Evolutionary conservation across 1,284 basidiomycete genomes (phyloP).

Genomic region (Leccinum solheimii): DNA sequence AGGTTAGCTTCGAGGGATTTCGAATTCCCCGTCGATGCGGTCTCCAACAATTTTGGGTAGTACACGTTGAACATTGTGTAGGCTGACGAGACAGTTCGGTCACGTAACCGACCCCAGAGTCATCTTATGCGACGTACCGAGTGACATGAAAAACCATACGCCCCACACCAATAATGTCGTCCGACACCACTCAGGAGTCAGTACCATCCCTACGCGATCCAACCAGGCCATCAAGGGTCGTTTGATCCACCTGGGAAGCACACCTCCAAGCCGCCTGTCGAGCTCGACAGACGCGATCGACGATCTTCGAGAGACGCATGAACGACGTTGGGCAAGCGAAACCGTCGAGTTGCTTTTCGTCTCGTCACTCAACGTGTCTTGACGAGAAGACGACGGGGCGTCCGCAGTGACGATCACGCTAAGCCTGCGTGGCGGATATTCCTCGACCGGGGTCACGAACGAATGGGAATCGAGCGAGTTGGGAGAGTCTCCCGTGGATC

Average conservation of each 20-base stretch:
- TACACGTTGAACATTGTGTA: slow-evolving; percentile 98
- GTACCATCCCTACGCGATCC: slow-evolving; percentile 72
- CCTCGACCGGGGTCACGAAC: slow-evolving; percentile 37
- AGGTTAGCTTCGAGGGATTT: slow-evolving; percentile 66
- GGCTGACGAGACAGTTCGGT: slow-evolving; percentile 42
- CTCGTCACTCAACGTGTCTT: slow-evolving; percentile 14
- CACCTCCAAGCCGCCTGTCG: slow-evolving; percentile 40
- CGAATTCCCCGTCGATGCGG: slow-evolving; percentile 34
- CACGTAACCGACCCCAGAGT: not conserved
- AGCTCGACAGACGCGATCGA: slow-evolving; percentile 37
- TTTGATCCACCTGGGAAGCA: slow-evolving; percentile 48
- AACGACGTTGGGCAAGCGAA: slow-evolving; percentile 11
- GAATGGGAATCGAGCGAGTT: slow-evolving; percentile 39
- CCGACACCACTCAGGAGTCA: slow-evolving; percentile 78
- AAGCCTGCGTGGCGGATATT: slow-evolving; percentile 24
- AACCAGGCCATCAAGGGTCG: slow-evolving; percentile 65
- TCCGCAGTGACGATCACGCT: slow-evolving; percentile 9
- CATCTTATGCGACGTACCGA: slow-evolving; percentile 54
- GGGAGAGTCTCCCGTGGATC: slow-evolving; percentile 41
- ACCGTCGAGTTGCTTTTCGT: slow-evolving; percentile 10
- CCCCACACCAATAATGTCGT: slow-evolving; percentile 87
- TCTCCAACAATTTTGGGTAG: slow-evolving; percentile 87
- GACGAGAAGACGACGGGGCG: slow-evolving; percentile 13
- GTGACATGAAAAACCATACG: slow-evolving; percentile 78
- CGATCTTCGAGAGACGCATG: slow-evolving; percentile 17